phyloP scores from a whole-genome alignment of 768 basidiomycete genomes.

The Kondoa subrosea region DNA sequence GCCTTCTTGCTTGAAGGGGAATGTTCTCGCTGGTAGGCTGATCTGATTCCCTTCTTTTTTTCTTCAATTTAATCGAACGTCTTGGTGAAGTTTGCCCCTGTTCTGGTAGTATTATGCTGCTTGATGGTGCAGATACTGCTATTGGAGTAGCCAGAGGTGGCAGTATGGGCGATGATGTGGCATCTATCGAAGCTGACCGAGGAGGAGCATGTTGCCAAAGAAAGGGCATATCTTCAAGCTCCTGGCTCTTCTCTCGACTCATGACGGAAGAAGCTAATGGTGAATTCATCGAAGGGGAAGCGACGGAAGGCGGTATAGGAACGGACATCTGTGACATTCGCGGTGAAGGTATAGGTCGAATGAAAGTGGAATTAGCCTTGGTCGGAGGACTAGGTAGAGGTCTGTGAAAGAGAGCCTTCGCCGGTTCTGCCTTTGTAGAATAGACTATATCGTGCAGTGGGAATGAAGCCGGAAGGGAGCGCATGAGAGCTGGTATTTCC shows the following conservation, averaged over 20 bases:
- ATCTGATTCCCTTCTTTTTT: not conserved
- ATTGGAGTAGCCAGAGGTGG: too few species aligned
- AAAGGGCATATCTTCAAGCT: not conserved
- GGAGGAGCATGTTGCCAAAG: not conserved
- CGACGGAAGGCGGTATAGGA: not conserved
- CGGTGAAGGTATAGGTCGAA: not conserved
- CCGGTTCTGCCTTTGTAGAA: not conserved
- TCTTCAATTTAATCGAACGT: not conserved
- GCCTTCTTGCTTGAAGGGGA: not conserved
- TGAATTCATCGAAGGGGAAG: not conserved
- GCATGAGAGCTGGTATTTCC: not conserved
- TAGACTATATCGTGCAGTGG: not conserved
- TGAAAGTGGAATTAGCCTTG: not conserved
- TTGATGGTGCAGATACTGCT: too few species aligned
- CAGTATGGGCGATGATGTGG: not conserved
- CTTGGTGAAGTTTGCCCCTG: not conserved
- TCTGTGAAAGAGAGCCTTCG: not conserved
- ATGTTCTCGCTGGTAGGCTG: not conserved
- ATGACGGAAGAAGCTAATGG: not conserved
- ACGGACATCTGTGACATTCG: not conserved
- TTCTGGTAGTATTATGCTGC: too few species aligned
- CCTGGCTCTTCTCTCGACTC: not conserved
- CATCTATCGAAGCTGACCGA: not conserved
- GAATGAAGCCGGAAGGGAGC: not conserved
- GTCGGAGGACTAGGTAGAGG: not conserved